Conservation (phyloP, 2,329 filamentous ascomycete species). For the Aspergillus jensenii region DNA sequence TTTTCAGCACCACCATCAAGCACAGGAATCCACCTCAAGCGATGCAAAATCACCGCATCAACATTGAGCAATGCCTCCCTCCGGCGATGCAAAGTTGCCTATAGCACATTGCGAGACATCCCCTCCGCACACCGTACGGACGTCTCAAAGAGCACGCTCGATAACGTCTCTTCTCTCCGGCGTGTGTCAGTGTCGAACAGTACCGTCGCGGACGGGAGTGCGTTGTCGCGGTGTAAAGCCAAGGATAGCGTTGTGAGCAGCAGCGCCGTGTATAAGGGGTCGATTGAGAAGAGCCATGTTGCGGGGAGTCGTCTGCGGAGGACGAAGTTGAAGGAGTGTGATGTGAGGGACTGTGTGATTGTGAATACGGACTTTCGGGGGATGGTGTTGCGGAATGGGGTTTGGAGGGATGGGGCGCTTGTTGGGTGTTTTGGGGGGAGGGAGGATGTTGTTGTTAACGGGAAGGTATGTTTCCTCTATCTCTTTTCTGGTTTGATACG, state of each 20-base stretch:
- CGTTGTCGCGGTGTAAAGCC: conserved; percentile 12
- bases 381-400: conserved; percentile 24
- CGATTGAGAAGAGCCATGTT: conserved; percentile 10
- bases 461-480: conserved; percentile 10
- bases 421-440: conserved; percentile 17
- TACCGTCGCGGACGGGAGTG: conserved; percentile 13
- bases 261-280: conserved; percentile 15
- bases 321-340: conserved; percentile 19
- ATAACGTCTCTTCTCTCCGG: conserved; percentile 12
- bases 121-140: conserved; percentile 4
- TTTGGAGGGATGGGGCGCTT: conserved; percentile 27
- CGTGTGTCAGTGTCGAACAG: conserved; percentile 19
- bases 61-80: conserved; percentile 15
- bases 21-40: conserved; percentile 12
- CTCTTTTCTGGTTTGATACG: not conserved
- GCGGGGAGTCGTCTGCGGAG: conserved; percentile 13
- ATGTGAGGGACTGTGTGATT: conserved; percentile 23
- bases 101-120: conserved; percentile 19
- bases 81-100: conserved; percentile 13
- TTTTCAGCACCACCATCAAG: not conserved
- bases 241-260: conserved; percentile 15
- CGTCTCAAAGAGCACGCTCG: conserved; percentile 15
- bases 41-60: conserved; percentile 18
- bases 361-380: conserved; percentile 20
- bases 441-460: conserved; percentile 18